Base-by-base conservation (phyloP, 2,329 filamentous ascomycete genomes). In the Penicillium sp. region DNA sequence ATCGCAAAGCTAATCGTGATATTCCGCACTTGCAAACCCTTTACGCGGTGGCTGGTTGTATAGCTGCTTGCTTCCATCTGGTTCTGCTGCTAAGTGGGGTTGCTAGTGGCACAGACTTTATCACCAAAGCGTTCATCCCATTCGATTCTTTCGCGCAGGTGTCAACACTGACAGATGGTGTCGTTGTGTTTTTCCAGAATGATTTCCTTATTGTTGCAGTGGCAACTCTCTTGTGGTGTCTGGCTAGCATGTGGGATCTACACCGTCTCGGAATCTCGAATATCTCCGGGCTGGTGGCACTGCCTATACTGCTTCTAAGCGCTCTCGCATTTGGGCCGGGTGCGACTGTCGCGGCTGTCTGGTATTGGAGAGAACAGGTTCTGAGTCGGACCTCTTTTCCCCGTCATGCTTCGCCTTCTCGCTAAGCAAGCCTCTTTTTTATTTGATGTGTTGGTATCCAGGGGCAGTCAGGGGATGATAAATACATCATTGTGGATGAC, bases 141-240 rank as follows among this genome's bases (percentile, higher is more conserved):
- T 34, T 45, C 6, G 16, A 53, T 2, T 55, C 52, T 2, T 54
- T 51, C 10, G 53, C 51, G 4, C 48, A 48, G 23, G 53, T 54
- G 18, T 23, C 40, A 10, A 50, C 39, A 10, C 35, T 65, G 45
- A 57, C 53, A 5, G 56, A 63, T n/a, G 62, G 59, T 16, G 53
- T 65, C 6, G 60, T 60, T 19, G 34, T 57, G 16, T 65, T 66
- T 46, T 66, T 67, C 48, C 62, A 64, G 27, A 61, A 58, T n/a
- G 65, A 67, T 36, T 65, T 57, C 23, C 52, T 62, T 19, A 57
- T 65, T 46, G 59, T 58, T 30, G 53, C 61, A 11, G 43, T 30
- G 6, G 48, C 62, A 11, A 59, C 55, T 9, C 34, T 65, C 16
- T 14, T 66, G 3, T 66, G 64, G 58, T 58, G 55, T 16, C 53